phyloP scores from a whole-genome alignment of 345 rosid species.

The Populus simonii region DNA sequence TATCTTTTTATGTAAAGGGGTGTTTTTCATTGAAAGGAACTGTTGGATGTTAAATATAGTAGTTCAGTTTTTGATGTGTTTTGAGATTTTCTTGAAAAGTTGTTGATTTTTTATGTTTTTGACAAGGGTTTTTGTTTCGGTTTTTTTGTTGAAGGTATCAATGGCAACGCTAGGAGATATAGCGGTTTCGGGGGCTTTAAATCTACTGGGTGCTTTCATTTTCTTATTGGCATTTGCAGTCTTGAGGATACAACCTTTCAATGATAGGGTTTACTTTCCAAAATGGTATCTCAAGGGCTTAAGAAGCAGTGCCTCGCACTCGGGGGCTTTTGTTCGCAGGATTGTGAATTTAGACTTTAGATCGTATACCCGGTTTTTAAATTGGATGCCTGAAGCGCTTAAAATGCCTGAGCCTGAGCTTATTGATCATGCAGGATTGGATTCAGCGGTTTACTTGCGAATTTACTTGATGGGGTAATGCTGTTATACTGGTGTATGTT shows the following conservation, averaged over 20 bases:
- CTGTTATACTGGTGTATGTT: not conserved
- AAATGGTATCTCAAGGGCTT: conserved; percentile 92
- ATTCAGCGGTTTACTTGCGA: conserved; percentile 87
- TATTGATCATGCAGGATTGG: conserved; percentile 95
- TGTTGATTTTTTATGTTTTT: not conserved
- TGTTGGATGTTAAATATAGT: not conserved
- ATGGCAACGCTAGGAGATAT: conserved; percentile 95
- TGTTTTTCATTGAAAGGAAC: not conserved
- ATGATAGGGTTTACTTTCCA: conserved; percentile 90
- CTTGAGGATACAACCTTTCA: conserved; percentile 84
- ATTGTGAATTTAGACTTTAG: conserved; percentile 72
- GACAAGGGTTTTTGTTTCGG: not conserved
- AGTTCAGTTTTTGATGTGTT: not conserved
- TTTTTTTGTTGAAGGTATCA: conserved; percentile 2
- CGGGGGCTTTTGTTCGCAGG: conserved; percentile 50
- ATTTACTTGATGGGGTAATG: conserved; percentile 87
- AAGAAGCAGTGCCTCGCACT: conserved; percentile 61
- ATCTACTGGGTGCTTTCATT: conserved; percentile 64
- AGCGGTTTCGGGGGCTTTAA: conserved; percentile 73
- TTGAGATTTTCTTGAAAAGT: not conserved
- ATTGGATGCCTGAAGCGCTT: conserved; percentile 92
- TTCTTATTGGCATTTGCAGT: conserved; percentile 79
- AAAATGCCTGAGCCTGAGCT: conserved; percentile 96
- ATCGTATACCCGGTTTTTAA: conserved; percentile 66
- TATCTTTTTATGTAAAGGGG: not conserved